Percentiles rank a stretch among this genome's conserved stretches.
These are phyloP conservation scores for Vitis hybrid DNA, from an alignment of 177 flowering plant genomes.

Conservation along the genomic window DNA sequence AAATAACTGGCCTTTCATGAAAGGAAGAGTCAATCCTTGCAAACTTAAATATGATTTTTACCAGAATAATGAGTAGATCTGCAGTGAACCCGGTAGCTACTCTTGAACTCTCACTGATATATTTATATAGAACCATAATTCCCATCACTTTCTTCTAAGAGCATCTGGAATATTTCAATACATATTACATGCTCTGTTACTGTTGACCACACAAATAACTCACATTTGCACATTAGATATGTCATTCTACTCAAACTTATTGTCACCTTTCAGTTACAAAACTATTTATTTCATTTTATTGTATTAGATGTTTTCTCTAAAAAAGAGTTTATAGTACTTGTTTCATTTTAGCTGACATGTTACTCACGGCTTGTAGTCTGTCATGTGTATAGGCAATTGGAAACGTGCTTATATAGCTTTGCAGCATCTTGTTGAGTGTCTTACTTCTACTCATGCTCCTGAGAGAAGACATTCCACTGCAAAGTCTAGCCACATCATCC, in stretches of 20 bases:
- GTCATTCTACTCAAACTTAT: neutral
- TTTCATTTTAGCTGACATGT: no score
- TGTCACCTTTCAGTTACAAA: neutral
- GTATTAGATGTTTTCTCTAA: no score
- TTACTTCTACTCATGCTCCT: slow-evolving; percentile 34
- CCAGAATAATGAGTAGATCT: neutral
- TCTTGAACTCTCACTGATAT: neutral
- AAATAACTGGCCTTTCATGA: no score
- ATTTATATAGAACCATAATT: neutral
- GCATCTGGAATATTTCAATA: neutral
- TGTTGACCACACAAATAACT: neutral
- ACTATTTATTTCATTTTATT: no score
- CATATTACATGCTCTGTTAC: neutral
- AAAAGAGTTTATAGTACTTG: no score
- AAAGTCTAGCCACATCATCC: slow-evolving; percentile 29
- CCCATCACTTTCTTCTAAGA: neutral
- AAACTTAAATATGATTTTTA: neutral
- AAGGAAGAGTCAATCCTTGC: neutral
- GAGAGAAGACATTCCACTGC: slow-evolving; percentile 16
- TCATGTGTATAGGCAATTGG: slow-evolving; percentile 67
- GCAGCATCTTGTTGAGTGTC: slow-evolving; percentile 56
- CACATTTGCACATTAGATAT: neutral
- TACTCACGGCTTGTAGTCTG: slow-evolving; percentile 8
- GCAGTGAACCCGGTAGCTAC: neutral
- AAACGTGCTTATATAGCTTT: slow-evolving; percentile 70